Evolutionary conservation across 2,329 filamentous ascomycete genomes (phyloP).

Genomic region (Tolypocladium cylindrosporum): DNA sequence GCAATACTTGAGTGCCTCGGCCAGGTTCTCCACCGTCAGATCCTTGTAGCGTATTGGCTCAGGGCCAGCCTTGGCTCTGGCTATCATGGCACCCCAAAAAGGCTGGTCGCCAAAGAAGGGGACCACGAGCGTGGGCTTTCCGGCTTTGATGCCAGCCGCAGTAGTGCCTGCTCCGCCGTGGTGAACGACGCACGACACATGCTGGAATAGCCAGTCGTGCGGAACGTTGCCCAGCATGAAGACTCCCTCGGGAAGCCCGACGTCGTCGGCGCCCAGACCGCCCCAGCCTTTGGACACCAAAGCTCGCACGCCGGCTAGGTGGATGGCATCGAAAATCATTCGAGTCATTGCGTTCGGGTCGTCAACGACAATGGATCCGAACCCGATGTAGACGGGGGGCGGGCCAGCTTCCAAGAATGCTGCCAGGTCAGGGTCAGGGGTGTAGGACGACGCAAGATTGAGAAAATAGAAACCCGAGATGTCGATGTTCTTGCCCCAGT

Average conservation of each 20-base stretch:
- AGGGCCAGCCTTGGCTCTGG: constrained; percentile 62
- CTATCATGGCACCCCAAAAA: constrained; percentile 74
- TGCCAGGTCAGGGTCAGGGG: constrained; percentile 53
- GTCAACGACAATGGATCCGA: constrained; percentile 74
- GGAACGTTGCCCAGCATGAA: constrained; percentile 80
- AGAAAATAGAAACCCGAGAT: constrained; percentile 73
- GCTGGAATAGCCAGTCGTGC: constrained; percentile 82
- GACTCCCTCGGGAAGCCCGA: constrained; percentile 62
- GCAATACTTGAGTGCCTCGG: constrained; percentile 51
- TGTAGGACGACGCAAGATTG: constrained; percentile 55
- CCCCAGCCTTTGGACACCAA: constrained; percentile 86
- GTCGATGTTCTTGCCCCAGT: constrained; percentile 64
- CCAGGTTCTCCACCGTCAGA: constrained; percentile 55
- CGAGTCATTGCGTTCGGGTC: constrained; percentile 62
- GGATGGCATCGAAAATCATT: constrained; percentile 62
- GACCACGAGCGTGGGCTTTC: constrained; percentile 71
- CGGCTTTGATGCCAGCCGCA: constrained; percentile 72
- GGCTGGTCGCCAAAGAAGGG: constrained; percentile 83
- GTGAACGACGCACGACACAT: constrained; percentile 73
- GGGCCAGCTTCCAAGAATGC: constrained; percentile 58
- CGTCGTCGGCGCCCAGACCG: constrained; percentile 62
- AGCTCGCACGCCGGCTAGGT: constrained; percentile 59
- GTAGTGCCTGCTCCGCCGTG: constrained; percentile 85
- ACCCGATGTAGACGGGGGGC: constrained; percentile 72
- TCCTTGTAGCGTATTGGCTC: constrained; percentile 59